Percentiles rank a stretch among this genome's conserved stretches.
Conservation (phyloP, 305 asterid genomes). For the Stenogyne calaminthoides region DNA sequence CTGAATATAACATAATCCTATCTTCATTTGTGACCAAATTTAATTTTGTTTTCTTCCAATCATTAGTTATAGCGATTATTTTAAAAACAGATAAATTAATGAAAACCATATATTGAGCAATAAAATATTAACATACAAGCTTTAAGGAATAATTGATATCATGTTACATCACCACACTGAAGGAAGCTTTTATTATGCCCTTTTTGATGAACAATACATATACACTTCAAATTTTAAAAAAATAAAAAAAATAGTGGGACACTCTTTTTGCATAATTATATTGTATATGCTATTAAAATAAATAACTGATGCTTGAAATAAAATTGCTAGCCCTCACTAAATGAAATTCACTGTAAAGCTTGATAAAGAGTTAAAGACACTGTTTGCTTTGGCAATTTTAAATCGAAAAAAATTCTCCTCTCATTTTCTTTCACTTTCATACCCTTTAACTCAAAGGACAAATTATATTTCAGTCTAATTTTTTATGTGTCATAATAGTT, state of each 20-base stretch:
- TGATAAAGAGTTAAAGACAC: background rate
- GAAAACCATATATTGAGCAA: too few relatives aligned
- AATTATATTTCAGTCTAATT: background rate
- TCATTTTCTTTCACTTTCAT: background rate
- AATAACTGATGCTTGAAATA: background rate
- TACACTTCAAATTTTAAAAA: background rate
- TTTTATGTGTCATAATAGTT: background rate
- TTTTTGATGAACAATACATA: background rate
- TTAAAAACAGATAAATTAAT: background rate
- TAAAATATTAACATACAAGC: background rate
- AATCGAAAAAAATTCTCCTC: background rate
- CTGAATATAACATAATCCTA: background rate
- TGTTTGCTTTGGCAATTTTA: background rate
- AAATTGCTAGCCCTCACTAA: background rate
- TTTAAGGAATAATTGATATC: constrained; percentile 16
- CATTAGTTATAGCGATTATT: background rate
- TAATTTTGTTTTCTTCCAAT: background rate
- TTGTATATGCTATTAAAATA: background rate
- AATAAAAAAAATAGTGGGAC: background rate
- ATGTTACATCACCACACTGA: constrained; percentile 5
- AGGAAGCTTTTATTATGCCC: background rate
- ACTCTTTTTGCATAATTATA: background rate
- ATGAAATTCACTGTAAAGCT: background rate
- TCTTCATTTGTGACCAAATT: background rate
- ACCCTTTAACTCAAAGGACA: background rate